phyloP scores from a whole-genome alignment of 148 eudicot genomes.

The Fallopia convolvulus region DNA sequence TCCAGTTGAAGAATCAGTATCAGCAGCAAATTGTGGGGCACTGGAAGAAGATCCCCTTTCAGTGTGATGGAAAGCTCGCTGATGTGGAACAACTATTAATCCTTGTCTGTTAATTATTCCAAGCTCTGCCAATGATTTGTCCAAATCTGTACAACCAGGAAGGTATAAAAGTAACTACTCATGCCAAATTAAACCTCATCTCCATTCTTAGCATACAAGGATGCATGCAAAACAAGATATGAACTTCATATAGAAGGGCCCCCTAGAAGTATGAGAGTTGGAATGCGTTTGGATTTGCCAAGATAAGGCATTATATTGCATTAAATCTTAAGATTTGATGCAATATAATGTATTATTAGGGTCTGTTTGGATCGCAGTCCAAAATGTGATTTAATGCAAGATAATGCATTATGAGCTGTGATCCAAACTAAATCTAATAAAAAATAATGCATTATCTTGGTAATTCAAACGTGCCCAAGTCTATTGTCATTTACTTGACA shows the following conservation, averaged over 20 bases:
- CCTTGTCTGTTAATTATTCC: constrained; percentile 47
- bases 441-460: no score
- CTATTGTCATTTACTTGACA: background rate
- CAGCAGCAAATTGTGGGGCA: constrained; percentile 12
- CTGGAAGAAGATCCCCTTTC: constrained; percentile 18
- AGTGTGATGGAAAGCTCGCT: constrained; percentile 7
- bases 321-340: no score
- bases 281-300: no score
- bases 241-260: background rate
- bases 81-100: constrained; percentile 35
- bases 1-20: constrained; percentile 19
- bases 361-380: no score
- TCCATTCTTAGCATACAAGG: background rate
- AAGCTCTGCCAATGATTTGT: constrained; percentile 33
- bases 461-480: background rate
- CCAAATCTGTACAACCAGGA: constrained; percentile 29
- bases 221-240: background rate
- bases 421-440: no score
- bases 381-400: no score
- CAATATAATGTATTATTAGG: no score
- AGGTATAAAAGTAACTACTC: background rate
- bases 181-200: background rate
- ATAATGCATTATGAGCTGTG: no score
- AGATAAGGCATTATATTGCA: no score
- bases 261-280: background rate